These are phyloP conservation scores for Chrysosporium queenslandicum DNA, from an alignment of 2,329 filamentous ascomycete species.

Conservation along the genomic window DNA sequence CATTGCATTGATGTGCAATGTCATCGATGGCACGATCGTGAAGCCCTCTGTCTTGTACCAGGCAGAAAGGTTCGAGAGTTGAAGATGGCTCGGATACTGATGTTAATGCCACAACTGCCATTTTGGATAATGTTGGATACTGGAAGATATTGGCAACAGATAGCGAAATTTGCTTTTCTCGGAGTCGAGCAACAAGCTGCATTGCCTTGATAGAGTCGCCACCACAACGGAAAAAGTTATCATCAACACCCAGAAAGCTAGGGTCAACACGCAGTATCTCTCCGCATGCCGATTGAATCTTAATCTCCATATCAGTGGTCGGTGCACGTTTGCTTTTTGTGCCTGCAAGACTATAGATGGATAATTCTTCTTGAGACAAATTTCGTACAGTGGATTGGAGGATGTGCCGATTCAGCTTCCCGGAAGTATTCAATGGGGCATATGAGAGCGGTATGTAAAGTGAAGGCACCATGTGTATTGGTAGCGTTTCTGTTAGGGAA, in stretches of 20 bases:
- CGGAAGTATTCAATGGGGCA: slow-evolving; percentile 23
- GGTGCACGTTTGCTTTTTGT: background rate
- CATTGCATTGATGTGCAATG: background rate
- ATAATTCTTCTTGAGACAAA: slow-evolving; percentile 11
- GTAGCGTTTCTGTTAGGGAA: slow-evolving; percentile 10
- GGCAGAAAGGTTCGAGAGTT: background rate
- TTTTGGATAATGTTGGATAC: slow-evolving; percentile 25
- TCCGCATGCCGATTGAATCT: background rate
- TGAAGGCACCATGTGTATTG: slow-evolving; percentile 18
- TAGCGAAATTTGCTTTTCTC: background rate
- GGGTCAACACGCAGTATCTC: background rate
- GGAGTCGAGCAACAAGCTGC: slow-evolving; percentile 1
- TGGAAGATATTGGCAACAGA: slow-evolving; percentile 16
- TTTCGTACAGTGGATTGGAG: slow-evolving; percentile 17
- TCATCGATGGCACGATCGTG: background rate
- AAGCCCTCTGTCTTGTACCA: background rate
- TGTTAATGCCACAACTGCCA: slow-evolving; percentile 19
- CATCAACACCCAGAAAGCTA: background rate
- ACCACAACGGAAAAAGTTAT: slow-evolving; percentile 11
- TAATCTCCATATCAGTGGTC: background rate
- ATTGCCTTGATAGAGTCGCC: slow-evolving; percentile 13
- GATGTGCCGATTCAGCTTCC: slow-evolving; percentile 26
- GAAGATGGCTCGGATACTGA: background rate
- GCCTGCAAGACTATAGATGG: background rate
- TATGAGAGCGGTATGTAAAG: slow-evolving; percentile 21